phyloP scores from a whole-genome alignment of 495 filamentous ascomycete genomes.

The Hypoxylon subgilvum region DNA sequence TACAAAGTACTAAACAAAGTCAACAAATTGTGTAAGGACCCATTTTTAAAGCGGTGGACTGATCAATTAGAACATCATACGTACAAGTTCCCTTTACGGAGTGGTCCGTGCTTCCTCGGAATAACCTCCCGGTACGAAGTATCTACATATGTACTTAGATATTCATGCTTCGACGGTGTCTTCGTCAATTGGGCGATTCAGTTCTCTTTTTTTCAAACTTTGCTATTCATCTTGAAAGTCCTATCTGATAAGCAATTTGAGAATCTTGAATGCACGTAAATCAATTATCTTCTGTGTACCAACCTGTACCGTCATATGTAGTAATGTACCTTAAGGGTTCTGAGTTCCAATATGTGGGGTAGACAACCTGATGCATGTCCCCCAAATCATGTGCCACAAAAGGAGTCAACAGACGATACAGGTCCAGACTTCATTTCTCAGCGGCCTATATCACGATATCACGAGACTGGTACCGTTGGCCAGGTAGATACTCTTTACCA shows the following conservation, averaged over 20 bases:
- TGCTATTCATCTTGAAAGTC: background rate
- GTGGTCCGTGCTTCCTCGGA: background rate
- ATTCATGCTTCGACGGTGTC: too few relatives aligned
- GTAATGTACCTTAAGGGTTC: too few relatives aligned
- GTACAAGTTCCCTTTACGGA: too few relatives aligned
- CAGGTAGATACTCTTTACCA: too few relatives aligned
- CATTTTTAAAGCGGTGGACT: background rate
- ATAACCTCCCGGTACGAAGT: too few relatives aligned
- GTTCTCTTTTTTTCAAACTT: background rate
- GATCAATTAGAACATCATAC: background rate
- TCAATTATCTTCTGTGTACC: background rate
- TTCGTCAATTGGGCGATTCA: too few relatives aligned
- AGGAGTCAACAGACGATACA: too few relatives aligned
- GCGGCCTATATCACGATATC: background rate
- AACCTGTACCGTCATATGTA: background rate
- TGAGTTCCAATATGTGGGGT: too few relatives aligned
- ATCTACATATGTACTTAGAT: too few relatives aligned
- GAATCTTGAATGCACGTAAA: background rate
- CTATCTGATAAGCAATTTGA: background rate
- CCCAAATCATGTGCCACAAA: background rate
- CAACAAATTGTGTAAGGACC: constrained; percentile 29
- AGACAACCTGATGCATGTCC: too few relatives aligned
- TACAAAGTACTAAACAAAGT: constrained; percentile 19
- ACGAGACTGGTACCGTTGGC: too few relatives aligned
- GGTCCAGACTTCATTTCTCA: background rate